Conservation (phyloP, 768 basidiomycete species). For the Serendipita indica region DNA sequence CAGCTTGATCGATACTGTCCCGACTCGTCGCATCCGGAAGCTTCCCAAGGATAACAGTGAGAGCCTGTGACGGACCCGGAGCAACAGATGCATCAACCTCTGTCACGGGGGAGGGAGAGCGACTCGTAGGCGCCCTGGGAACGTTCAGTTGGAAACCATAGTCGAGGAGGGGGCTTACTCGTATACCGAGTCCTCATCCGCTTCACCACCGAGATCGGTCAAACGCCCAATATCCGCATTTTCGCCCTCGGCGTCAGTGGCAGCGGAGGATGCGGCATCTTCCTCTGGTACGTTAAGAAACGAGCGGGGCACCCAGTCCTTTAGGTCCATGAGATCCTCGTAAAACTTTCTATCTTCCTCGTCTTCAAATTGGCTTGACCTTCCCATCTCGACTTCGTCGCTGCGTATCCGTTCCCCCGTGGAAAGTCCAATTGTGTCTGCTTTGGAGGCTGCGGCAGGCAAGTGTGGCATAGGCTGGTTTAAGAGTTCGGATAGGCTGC, state of each 20-base stretch:
- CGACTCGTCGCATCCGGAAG: slow-evolving; percentile 92
- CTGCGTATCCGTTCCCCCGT: slow-evolving; percentile 32
- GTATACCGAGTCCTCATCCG: slow-evolving; percentile 8
- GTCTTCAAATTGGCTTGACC: slow-evolving; percentile 91
- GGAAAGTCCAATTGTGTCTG: slow-evolving; percentile 69
- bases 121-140: slow-evolving; percentile 16
- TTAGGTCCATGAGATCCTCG: slow-evolving; percentile 82
- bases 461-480: slow-evolving; percentile 66
- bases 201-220: neutral
- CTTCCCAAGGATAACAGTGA: slow-evolving; percentile 78
- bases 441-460: slow-evolving; percentile 68
- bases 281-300: slow-evolving; percentile 36
- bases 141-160: slow-evolving; percentile 26
- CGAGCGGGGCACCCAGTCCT: slow-evolving; percentile 79
- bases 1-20: slow-evolving; percentile 77
- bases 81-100: slow-evolving; percentile 45
- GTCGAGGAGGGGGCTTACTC: slow-evolving; percentile 20
- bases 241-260: slow-evolving; percentile 21
- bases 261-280: slow-evolving; percentile 11
- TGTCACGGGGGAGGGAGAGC: slow-evolving; percentile 34
- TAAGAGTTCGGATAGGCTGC: slow-evolving; percentile 80
- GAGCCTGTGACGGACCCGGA: slow-evolving; percentile 76
- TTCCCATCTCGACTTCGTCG: slow-evolving; percentile 35
- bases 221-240: slow-evolving; percentile 17
- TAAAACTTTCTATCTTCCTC: slow-evolving; percentile 92